Base-by-base conservation (phyloP, 371 early-diverging fungal species). In the Mucor irregularis region DNA sequence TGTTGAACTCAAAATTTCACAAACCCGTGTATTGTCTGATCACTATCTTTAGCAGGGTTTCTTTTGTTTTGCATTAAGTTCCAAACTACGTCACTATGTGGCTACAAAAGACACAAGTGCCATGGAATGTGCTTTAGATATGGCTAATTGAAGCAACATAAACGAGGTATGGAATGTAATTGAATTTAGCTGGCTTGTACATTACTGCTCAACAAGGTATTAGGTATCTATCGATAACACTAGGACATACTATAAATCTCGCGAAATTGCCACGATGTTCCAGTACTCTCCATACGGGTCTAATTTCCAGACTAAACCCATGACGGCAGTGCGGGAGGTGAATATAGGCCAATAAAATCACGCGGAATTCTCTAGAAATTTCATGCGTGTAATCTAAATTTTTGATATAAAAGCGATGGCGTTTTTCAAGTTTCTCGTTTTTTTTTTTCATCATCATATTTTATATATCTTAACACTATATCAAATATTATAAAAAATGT, bases 341-440 rank as follows among this genome's bases (percentile, higher is more conserved):
- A 56, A 37, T 25, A 11, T 37, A 13, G 42, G 38, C 56, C 56
- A 56, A 56, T 56, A 9, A 24, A 25, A 42, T 19, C n/a, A 2
- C 25, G 11, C 14, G 19, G 56, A 56, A 56, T 49, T 29, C 48
- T 31, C 56, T 48, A 56, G 56, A 56, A 54, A 48, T 46, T 55
- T 55, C 42, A 52, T 58, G 53, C 53, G 35, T 48, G 21, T 24
- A 37, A 22, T 26, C n/a, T 24, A 35, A 24, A 30, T 30, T 39
- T 52, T 52, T 29, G 40, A 31, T 52, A 45, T 51, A 52, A 52
- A 52, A 45, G 53, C n/a, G 52, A 30, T n/a, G 39, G 16, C 16
- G 14, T 22, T 35, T 31, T 44, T 26, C 40, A 44, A 21, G 17
- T 19, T 52, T 39, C 29, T 16, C 31, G 51, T 31, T 58, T 47